Evolutionary conservation across 371 early-diverging fungal species (phyloP).

Genomic region (Haplosporangium sp.): DNA sequence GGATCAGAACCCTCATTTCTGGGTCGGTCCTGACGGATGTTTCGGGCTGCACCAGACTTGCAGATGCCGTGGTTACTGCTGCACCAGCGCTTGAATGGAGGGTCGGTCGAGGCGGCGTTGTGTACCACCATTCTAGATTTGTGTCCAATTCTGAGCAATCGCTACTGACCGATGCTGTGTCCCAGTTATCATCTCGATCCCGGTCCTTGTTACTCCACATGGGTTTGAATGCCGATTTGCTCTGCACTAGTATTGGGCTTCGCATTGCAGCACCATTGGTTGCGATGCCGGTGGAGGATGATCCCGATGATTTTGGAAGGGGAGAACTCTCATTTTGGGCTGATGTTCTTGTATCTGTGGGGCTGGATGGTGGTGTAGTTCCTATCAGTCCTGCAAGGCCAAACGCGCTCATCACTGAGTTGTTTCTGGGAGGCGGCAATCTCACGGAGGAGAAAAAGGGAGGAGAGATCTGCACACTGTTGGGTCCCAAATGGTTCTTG

Average conservation of each 20-base stretch:
- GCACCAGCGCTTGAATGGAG: constrained; percentile 16
- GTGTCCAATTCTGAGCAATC: constrained; percentile 44
- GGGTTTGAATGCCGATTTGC: constrained; percentile 32
- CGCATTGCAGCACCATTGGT: constrained; percentile 3
- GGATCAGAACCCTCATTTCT: constrained; percentile 8
- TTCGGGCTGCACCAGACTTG: constrained; percentile 28
- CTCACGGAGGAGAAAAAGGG: constrained; percentile 32
- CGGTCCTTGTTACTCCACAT: constrained; percentile 35
- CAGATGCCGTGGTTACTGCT: constrained; percentile 13
- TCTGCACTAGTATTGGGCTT: constrained; percentile 23
- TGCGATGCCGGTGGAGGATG: constrained; percentile 5
- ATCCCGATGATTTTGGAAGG: constrained; percentile 17
- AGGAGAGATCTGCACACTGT: constrained; percentile 39
- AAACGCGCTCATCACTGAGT: constrained; percentile 9
- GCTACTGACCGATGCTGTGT: constrained; percentile 38
- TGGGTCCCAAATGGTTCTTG: constrained; percentile 43
- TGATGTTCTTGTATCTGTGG: neutral
- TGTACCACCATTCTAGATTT: constrained; percentile 49
- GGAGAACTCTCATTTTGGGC: neutral
- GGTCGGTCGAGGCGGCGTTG: constrained; percentile 31
- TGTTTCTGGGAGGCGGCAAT: constrained; percentile 23
- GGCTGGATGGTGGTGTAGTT: neutral
- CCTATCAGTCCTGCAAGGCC: neutral
- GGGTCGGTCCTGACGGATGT: constrained; percentile 4
- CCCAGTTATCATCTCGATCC: constrained; percentile 52